A percentile compares a stretch with the other conserved stretches of the same genome.
phyloP scores from a whole-genome alignment of 495 filamentous ascomycete genomes.

The Gamarada debralockiae region DNA sequence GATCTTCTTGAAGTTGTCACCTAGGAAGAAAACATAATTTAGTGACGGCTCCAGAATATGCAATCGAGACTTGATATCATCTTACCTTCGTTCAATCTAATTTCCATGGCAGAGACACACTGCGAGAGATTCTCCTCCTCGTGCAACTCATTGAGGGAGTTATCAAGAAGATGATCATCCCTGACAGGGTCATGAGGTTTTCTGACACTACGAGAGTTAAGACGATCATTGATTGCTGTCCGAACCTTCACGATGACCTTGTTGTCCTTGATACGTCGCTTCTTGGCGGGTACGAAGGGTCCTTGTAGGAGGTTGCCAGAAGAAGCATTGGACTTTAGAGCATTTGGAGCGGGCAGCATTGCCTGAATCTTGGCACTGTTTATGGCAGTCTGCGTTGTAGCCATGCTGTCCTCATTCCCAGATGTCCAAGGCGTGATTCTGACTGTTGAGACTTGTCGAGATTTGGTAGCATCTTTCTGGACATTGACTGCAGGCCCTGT shows the following conservation, averaged over 20 bases:
- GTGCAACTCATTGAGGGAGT: not conserved
- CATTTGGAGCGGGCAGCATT: conserved; percentile 28
- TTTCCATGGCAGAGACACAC: conserved; percentile 11
- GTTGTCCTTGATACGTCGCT: conserved; percentile 16
- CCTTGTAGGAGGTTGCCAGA: not conserved
- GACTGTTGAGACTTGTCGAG: not conserved
- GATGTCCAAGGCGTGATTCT: not conserved
- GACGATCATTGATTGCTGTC: conserved; percentile 18
- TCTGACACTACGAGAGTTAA: not conserved
- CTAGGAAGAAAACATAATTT: conserved; percentile 2
- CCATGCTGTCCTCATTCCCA: no score
- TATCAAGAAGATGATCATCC: conserved; percentile 8
- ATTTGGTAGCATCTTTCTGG: not conserved
- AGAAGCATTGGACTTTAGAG: conserved; percentile 17
- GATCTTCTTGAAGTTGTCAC: conserved; percentile 22
- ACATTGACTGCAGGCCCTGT: not conserved
- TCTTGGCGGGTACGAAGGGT: conserved; percentile 6
- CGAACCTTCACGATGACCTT: conserved; percentile 23
- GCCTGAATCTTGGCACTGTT: conserved; percentile 23
- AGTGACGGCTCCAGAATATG: no score
- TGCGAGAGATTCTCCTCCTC: not conserved
- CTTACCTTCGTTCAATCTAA: conserved; percentile 26
- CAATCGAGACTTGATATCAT: not conserved
- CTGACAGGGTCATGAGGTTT: conserved; percentile 1
- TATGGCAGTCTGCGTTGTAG: not conserved